These are phyloP conservation scores for Coemansia biformis DNA, from an alignment of 192 early-diverging fungal genomes.

Conservation along the genomic window DNA sequence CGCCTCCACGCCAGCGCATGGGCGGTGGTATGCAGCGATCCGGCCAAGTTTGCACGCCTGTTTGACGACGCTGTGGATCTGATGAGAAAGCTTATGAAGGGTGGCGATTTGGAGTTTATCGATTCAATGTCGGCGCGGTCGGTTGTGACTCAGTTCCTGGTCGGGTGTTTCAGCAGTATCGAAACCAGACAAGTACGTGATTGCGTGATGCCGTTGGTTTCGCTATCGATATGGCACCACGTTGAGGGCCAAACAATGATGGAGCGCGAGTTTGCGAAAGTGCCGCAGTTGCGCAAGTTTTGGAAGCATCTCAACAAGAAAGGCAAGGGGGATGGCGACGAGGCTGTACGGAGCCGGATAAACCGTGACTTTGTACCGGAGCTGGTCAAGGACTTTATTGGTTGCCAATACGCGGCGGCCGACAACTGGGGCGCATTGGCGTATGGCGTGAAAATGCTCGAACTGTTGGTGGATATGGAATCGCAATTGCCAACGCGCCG, in stretches of 20 bases:
- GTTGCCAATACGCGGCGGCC: not conserved
- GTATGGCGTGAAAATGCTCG: conserved; percentile 69
- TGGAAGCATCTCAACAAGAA: too few species aligned
- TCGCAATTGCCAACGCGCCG: conserved; percentile 91
- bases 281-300: conserved; percentile 59
- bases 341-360: too few species aligned
- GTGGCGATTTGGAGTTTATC: conserved; percentile 4
- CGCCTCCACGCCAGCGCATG: conserved; percentile 49
- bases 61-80: conserved; percentile 16
- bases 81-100: conserved; percentile 24
- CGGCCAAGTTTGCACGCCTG: conserved; percentile 1
- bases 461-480: conserved; percentile 82
- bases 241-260: conserved; percentile 49
- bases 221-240: conserved; percentile 70
- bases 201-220: conserved; percentile 72
- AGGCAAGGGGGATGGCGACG: too few species aligned
- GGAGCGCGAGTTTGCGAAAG: conserved; percentile 57
- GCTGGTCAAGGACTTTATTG: conserved; percentile 63
- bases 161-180: conserved; percentile 77
- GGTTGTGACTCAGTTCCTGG: conserved; percentile 68
- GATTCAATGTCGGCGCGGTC: conserved; percentile 38
- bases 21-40: conserved; percentile 3
- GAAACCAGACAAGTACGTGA: conserved; percentile 71
- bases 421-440: conserved; percentile 13
- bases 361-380: conserved; percentile 61